phyloP scores from a whole-genome alignment of 306 rosid species.

The Dalbergia cochinchinensis region DNA sequence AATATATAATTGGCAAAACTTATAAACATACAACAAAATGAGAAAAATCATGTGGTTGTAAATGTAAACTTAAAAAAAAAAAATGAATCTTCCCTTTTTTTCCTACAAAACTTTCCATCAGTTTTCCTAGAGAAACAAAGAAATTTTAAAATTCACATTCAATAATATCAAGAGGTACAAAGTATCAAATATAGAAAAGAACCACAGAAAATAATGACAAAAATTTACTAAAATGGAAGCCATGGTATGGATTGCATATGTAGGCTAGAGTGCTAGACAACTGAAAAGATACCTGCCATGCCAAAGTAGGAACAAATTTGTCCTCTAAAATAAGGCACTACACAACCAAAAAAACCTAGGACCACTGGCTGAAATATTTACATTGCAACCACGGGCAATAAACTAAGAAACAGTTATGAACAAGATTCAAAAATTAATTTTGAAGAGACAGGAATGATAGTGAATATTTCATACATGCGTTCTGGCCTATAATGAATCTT shows the following conservation, averaged over 20 bases:
- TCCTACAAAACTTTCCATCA: not conserved
- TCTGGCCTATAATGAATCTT: slow-evolving; percentile 19
- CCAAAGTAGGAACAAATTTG: not conserved
- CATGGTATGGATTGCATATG: not conserved
- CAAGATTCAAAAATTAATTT: slow-evolving; percentile 11
- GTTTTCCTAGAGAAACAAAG: slow-evolving; percentile 22
- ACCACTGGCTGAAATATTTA: not conserved
- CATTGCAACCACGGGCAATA: not conserved
- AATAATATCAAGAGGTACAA: slow-evolving; percentile 28
- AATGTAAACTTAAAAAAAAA: not conserved
- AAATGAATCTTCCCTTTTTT: not conserved
- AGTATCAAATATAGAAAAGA: not conserved
- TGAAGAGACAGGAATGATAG: not conserved
- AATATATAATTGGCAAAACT: not conserved
- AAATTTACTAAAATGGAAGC: slow-evolving; percentile 6
- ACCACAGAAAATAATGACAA: slow-evolving; percentile 13
- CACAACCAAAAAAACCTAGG: slow-evolving; percentile 13
- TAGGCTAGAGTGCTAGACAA: slow-evolving; percentile 6
- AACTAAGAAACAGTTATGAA: slow-evolving; percentile 7
- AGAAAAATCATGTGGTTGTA: slow-evolving; percentile 25
- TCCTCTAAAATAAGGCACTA: not conserved
- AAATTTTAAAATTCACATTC: slow-evolving; percentile 5
- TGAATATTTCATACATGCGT: not conserved
- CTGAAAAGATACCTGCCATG: slow-evolving; percentile 30
- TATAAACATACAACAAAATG: slow-evolving; percentile 2